phyloP scores from a whole-genome alignment of 1,284 basidiomycete genomes.

The Laetiporus sulphureus region DNA sequence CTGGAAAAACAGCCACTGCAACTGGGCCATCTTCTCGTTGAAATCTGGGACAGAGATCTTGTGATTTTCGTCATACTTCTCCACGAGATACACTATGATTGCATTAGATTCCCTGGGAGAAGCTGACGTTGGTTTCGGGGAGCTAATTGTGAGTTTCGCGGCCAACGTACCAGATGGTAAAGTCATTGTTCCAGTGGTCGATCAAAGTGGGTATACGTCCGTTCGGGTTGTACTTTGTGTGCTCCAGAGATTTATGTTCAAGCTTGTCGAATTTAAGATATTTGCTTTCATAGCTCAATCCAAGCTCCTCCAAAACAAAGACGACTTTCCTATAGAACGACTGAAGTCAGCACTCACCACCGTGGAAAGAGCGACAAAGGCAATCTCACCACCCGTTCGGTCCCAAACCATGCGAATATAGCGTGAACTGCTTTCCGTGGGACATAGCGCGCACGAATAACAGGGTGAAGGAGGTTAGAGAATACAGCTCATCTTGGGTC shows the following conservation, averaged over 20 bases:
- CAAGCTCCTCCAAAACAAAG: constrained; percentile 22
- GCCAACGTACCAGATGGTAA: constrained; percentile 12
- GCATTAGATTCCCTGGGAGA: constrained; percentile 28
- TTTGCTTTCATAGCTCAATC: constrained; percentile 20
- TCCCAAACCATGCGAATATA: constrained; percentile 15
- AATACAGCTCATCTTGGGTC: too few relatives aligned
- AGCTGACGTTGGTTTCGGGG: background rate
- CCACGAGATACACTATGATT: constrained; percentile 27
- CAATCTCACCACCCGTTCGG: constrained; percentile 8
- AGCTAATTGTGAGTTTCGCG: background rate
- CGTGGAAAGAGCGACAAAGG: too few relatives aligned
- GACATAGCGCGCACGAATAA: too few relatives aligned
- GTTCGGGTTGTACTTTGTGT: constrained; percentile 21
- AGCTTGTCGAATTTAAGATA: constrained; percentile 18
- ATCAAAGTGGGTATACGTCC: constrained; percentile 26
- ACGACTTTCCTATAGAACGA: constrained; percentile 14
- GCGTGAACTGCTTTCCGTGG: constrained; percentile 16
- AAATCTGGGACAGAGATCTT: constrained; percentile 20
- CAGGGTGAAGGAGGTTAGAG: too few relatives aligned
- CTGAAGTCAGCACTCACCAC: background rate
- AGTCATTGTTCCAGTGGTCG: constrained; percentile 27
- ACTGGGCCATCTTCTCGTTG: constrained; percentile 14
- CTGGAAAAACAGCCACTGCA: constrained; percentile 25
- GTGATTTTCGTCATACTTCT: constrained; percentile 27
- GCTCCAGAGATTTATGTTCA: constrained; percentile 20